These are phyloP conservation scores for Calonectria fujianensis DNA, from an alignment of 2,329 filamentous ascomycete species.

Conservation along the genomic window DNA sequence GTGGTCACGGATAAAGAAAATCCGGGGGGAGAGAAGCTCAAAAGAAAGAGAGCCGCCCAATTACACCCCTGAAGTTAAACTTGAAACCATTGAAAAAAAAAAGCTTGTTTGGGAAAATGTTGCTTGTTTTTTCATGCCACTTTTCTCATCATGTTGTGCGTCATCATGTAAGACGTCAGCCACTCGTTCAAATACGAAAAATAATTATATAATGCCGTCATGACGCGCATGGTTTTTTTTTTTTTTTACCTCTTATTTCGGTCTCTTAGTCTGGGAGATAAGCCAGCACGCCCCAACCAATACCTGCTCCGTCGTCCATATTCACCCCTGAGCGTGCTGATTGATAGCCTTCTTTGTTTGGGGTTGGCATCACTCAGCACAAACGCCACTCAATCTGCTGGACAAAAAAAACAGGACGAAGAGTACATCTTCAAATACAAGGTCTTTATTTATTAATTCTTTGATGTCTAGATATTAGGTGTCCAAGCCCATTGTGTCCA, in stretches of 20 bases:
- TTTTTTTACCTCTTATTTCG: background rate
- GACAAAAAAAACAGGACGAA: background rate
- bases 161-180: background rate
- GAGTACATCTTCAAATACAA: too few relatives aligned
- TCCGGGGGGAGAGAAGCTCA: background rate
- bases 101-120: background rate
- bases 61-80: background rate
- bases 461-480: background rate
- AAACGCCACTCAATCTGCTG: background rate
- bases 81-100: background rate
- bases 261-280: background rate
- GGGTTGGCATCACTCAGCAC: background rate
- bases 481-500: background rate
- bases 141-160: background rate
- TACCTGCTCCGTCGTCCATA: background rate
- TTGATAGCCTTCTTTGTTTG: too few relatives aligned
- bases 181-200: background rate
- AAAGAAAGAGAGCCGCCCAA: background rate
- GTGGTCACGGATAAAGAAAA: background rate
- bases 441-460: background rate
- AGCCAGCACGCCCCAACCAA: background rate
- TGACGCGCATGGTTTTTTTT: background rate
- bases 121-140: background rate
- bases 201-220: background rate
- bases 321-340: background rate